Evolutionary conservation across 352 stramenopile genomes (phyloP), one percentile per base, ranked within the genome.

Genomic region (Globisporangium megalacanthum): DNA sequence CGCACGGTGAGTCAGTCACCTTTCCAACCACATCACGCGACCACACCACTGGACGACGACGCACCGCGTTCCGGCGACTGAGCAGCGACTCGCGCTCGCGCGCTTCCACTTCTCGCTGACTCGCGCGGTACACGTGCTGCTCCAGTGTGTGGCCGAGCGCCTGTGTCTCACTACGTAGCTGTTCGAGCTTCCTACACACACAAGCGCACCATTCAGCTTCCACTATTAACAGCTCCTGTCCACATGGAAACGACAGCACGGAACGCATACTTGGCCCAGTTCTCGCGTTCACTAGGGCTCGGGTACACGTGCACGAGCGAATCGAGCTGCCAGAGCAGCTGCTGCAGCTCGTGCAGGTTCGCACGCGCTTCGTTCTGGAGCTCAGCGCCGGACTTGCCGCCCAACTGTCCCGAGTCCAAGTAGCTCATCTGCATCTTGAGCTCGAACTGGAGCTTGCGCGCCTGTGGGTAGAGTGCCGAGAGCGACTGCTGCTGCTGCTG

Each of bases 391-490:
- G 68, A 79, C 45, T 72, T 73, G 48, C 70, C 73, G 41, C 75
- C 75, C 25, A 62, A 75, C 33, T 70, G 73, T 0, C 76, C 74
- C 6, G 78, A 85, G 57, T 94, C 84, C 47, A 94, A 49, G 65
- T 92, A 94, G 61, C 77, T 89, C 62, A 94, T 82, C 68, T 94
- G 84, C 78, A 90, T 92, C 72, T 94, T 94, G 60, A 94, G 78
- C 65, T 94, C 84, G 65, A 91, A 94, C 64, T 92, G 82, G 44
- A 92, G 72, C 69, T 94, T 94, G 41, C 81, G 72, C 22, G 81
- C 83, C 68, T 89, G 83, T 22, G 82, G 79, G 51, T 91, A 91
- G 60, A 94, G 75, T 64, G 81, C 76, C 52, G 79, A 73, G 42
- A 91, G 69, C 62, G 81, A 83, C 60, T 78, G 70, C 29, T 58